phyloP scores from a whole-genome alignment of 345 rosid species.

The Xanthoceras sorbifolium region DNA sequence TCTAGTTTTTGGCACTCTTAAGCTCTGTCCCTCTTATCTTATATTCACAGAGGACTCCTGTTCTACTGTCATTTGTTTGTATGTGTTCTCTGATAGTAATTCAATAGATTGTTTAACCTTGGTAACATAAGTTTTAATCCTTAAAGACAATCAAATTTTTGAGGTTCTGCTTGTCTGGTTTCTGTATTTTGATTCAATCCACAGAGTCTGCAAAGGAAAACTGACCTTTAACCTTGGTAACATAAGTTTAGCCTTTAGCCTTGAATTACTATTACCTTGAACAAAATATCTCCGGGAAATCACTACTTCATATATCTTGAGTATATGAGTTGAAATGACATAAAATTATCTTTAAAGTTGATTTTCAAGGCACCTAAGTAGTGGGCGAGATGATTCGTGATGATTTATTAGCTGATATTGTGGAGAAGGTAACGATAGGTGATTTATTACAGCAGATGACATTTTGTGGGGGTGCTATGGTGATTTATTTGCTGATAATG shows the following conservation, averaged over 20 bases:
- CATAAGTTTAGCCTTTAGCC: not conserved
- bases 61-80: slow-evolving; percentile 2
- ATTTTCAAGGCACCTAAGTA: not conserved
- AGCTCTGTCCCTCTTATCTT: too few relatives aligned
- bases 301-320: not conserved
- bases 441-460: too few relatives aligned
- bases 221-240: too few relatives aligned
- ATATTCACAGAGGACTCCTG: not conserved
- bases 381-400: not conserved
- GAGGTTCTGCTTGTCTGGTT: not conserved
- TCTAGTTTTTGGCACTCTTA: too few relatives aligned
- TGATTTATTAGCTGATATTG: too few relatives aligned
- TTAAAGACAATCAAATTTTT: not conserved
- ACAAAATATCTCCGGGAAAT: not conserved
- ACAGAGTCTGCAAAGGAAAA: too few relatives aligned
- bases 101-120: too few relatives aligned
- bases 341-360: not conserved
- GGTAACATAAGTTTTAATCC: not conserved
- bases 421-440: too few relatives aligned
- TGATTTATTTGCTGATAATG: too few relatives aligned
- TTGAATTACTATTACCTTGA: not conserved
- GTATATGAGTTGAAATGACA: not conserved
- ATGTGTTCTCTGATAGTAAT: not conserved
- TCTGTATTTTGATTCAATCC: too few relatives aligned
- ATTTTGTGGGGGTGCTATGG: too few relatives aligned